Conservation (phyloP, 176 grass and related monocot species). For the Hyparrhenia diplandra region DNA sequence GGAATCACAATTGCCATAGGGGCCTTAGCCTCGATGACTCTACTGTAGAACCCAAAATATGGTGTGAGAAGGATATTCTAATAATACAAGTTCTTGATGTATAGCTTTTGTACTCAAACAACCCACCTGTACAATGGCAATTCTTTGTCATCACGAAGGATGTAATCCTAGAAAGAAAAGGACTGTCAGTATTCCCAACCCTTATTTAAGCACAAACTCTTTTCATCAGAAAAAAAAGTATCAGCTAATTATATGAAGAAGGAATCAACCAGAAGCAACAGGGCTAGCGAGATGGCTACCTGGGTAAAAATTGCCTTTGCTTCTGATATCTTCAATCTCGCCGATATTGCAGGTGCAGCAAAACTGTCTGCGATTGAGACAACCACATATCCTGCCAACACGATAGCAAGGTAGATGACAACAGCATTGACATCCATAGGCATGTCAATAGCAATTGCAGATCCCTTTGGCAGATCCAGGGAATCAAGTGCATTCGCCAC, state of each 20-base stretch:
- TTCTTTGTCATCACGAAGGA: constrained; percentile 83
- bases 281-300: constrained; percentile 36
- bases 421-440: constrained; percentile 87
- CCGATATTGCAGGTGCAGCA: constrained; percentile 79
- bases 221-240: background rate
- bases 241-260: constrained; percentile 4
- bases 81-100: background rate
- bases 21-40: constrained; percentile 79
- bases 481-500: constrained; percentile 85
- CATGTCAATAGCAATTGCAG: constrained; percentile 95
- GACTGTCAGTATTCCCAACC: background rate
- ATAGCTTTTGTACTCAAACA: constrained; percentile 2
- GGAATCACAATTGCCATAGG: constrained; percentile 77
- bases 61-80: constrained; percentile 35
- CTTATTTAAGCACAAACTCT: background rate
- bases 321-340: constrained; percentile 78
- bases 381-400: constrained; percentile 77
- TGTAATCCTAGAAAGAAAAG: constrained; percentile 73
- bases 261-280: background rate
- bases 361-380: constrained; percentile 98
- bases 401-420: constrained; percentile 78
- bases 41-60: constrained; percentile 55
- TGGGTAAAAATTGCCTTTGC: constrained; percentile 97
- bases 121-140: constrained; percentile 81
- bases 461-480: constrained; percentile 70